These are phyloP conservation scores for Penicillium longicatenatum DNA, from an alignment of 495 filamentous ascomycete genomes.

Conservation along the genomic window DNA sequence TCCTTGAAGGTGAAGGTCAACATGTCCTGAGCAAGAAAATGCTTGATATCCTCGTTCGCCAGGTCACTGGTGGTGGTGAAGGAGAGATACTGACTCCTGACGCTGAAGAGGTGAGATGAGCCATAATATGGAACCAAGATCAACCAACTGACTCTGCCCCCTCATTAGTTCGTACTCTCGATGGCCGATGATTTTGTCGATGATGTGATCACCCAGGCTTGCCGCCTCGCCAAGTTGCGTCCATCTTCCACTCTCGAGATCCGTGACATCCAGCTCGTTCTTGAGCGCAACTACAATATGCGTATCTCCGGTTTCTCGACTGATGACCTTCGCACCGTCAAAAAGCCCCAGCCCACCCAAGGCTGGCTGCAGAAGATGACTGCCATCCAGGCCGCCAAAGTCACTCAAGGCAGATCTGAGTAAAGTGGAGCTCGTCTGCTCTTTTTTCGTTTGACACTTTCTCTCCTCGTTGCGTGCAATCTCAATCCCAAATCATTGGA, in stretches of 20 bases:
- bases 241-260: slow-evolving; percentile 87
- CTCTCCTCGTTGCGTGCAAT: background rate
- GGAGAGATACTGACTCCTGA: slow-evolving; percentile 78
- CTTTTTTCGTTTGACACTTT: background rate
- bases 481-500: background rate
- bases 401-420: slow-evolving; percentile 50
- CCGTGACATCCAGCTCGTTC: slow-evolving; percentile 89
- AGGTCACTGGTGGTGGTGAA: slow-evolving; percentile 81
- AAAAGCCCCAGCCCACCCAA: slow-evolving; percentile 82
- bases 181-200: slow-evolving; percentile 96
- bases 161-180: slow-evolving; percentile 71
- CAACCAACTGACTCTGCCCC: background rate
- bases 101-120: slow-evolving; percentile 79
- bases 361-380: slow-evolving; percentile 96
- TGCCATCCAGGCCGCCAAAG: slow-evolving; percentile 90
- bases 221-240: slow-evolving; percentile 88
- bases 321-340: slow-evolving; percentile 90
- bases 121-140: background rate
- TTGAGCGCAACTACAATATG: slow-evolving; percentile 98
- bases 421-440: slow-evolving; percentile 16
- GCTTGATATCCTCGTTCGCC: slow-evolving; percentile 89
- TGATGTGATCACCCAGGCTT: slow-evolving; percentile 80
- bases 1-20: slow-evolving; percentile 86
- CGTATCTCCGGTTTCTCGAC: slow-evolving; percentile 92
- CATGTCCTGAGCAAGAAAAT: slow-evolving; percentile 93